These are phyloP conservation scores for Aureobasidium sp. DNA, from an alignment of 2,329 filamentous ascomycete genomes.

Conservation along the genomic window DNA sequence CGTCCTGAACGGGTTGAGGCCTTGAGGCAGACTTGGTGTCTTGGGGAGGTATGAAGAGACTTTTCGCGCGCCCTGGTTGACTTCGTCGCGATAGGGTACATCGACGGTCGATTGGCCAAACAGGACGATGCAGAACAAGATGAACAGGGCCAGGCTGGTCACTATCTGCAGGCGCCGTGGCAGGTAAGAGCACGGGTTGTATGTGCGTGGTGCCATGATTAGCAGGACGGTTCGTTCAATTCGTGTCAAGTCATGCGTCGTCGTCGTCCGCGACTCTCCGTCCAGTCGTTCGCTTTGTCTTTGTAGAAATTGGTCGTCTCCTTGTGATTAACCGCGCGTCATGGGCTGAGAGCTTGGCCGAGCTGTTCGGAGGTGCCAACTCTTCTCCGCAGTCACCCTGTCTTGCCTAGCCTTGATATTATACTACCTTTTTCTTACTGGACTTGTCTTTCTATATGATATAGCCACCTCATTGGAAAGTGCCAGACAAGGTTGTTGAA, in stretches of 20 bases:
- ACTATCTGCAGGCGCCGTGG: slow-evolving; percentile 44
- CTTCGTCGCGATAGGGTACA: slow-evolving; percentile 30
- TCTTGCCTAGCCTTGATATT: not conserved
- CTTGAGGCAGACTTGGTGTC: slow-evolving; percentile 29
- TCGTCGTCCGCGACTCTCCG: not conserved
- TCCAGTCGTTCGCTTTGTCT: not conserved
- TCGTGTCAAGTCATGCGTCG: slow-evolving; percentile 12
- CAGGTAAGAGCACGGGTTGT: slow-evolving; percentile 33
- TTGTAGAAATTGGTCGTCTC: not conserved
- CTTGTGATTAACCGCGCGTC: not conserved
- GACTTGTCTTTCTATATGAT: no score
- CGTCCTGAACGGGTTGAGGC: slow-evolving; percentile 58
- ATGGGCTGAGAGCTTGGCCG: slow-evolving; percentile 4
- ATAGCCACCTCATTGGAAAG: not conserved
- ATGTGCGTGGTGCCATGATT: slow-evolving; percentile 15
- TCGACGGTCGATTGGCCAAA: slow-evolving; percentile 27
- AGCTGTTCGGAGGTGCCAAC: not conserved
- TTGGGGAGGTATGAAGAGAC: slow-evolving; percentile 30
- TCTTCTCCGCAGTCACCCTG: slow-evolving; percentile 12
- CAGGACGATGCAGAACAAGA: slow-evolving; percentile 33
- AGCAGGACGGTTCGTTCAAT: not conserved
- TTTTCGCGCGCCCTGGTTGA: slow-evolving; percentile 35
- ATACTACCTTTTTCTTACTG: no score
- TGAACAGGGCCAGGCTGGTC: slow-evolving; percentile 31
- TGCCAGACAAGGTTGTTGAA: not conserved